phyloP scores from a whole-genome alignment of 2,329 filamentous ascomycete species.

The Claviceps cyperi region DNA sequence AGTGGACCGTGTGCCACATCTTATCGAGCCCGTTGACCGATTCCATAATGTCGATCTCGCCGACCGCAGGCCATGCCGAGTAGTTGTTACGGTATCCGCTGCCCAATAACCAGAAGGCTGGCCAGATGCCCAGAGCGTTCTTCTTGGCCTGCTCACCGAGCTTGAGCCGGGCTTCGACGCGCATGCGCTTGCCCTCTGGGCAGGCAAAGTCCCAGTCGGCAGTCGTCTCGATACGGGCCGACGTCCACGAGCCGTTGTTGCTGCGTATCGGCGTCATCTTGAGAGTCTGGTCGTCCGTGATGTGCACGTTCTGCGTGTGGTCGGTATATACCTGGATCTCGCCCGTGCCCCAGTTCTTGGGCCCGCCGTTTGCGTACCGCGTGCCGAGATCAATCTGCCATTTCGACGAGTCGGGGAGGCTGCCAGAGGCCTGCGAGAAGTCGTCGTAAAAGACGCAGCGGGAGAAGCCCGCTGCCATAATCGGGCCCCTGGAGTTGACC shows the following conservation, averaged over 20 bases:
- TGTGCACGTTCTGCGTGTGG: slow-evolving; percentile 23
- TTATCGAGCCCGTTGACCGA: slow-evolving; percentile 22
- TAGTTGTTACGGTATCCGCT: slow-evolving; percentile 22
- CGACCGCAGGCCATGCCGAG: slow-evolving; percentile 25
- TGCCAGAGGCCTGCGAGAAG: slow-evolving; percentile 8
- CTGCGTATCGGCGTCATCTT: slow-evolving; percentile 18
- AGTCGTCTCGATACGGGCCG: slow-evolving; percentile 27
- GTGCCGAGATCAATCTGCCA: slow-evolving; percentile 32
- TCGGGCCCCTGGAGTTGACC: not conserved
- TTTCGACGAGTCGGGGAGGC: slow-evolving; percentile 22
- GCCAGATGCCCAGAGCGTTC: slow-evolving; percentile 28
- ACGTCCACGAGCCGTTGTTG: slow-evolving; percentile 25
- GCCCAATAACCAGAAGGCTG: slow-evolving; percentile 32
- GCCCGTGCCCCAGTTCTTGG: slow-evolving; percentile 32
- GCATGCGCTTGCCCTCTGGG: slow-evolving; percentile 18
- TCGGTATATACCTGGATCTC: slow-evolving; percentile 33
- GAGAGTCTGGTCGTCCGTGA: slow-evolving; percentile 22
- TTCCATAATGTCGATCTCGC: slow-evolving; percentile 33
- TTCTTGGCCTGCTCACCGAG: slow-evolving; percentile 15
- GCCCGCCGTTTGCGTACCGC: slow-evolving; percentile 27
- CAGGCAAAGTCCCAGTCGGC: slow-evolving; percentile 20
- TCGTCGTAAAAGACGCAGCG: slow-evolving; percentile 16
- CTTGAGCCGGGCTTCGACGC: slow-evolving; percentile 24
- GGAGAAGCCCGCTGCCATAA: slow-evolving; percentile 7
- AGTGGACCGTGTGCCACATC: slow-evolving; percentile 26